Conservation (phyloP, 441 rosid species). For the Pelargonium cotyledonis region DNA sequence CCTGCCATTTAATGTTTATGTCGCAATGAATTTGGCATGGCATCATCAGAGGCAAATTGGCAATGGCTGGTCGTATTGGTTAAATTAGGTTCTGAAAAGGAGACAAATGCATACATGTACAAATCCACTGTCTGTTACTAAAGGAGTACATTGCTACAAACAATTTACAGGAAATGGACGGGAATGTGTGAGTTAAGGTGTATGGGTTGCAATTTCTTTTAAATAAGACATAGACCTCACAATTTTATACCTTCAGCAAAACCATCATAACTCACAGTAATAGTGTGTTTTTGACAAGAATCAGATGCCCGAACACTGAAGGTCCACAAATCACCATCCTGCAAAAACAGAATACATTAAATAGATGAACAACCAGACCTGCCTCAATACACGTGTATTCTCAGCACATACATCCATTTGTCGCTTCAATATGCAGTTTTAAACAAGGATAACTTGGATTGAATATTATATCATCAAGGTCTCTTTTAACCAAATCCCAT, state of each 20-base stretch:
- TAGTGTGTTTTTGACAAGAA: constrained; percentile 26
- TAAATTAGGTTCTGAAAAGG: no score
- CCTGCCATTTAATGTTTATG: no score
- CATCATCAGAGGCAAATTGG: no score
- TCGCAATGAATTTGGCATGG: no score
- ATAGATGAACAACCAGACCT: not conserved
- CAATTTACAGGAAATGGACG: not conserved
- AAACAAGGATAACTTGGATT: no score
- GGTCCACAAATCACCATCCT: constrained; percentile 42
- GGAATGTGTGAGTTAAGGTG: no score
- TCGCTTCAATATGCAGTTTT: not conserved
- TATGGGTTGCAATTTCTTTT: not conserved
- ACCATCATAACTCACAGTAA: constrained; percentile 36
- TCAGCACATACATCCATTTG: not conserved
- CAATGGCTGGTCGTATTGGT: no score
- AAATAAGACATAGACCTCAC: not conserved
- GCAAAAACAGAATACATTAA: constrained; percentile 1
- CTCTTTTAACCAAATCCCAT: no score
- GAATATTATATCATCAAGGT: no score
- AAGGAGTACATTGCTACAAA: not conserved
- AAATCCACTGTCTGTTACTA: not conserved
- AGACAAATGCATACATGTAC: not conserved
- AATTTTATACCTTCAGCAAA: constrained; percentile 36
- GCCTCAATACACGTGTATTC: not conserved
- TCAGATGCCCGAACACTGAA: constrained; percentile 37